These are phyloP conservation scores for Psilocybe tampanensis DNA, from an alignment of 768 basidiomycete genomes.

Conservation along the genomic window DNA sequence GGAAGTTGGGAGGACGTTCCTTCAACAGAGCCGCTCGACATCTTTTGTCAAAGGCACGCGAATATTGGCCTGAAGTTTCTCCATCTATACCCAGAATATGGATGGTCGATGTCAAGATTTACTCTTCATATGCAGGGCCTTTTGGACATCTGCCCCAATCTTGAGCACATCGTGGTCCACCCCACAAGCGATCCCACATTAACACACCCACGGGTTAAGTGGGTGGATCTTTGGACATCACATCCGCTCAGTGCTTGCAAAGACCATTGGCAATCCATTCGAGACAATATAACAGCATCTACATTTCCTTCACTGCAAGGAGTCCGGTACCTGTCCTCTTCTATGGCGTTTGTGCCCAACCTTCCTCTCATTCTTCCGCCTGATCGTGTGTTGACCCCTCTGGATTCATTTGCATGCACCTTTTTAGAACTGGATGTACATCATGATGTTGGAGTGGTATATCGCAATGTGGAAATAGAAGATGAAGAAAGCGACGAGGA, in stretches of 20 bases:
- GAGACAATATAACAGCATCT: background rate
- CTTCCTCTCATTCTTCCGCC: constrained; percentile 5
- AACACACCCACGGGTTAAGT: constrained; percentile 1
- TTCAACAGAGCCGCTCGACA: background rate
- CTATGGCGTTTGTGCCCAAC: background rate
- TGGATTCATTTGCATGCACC: background rate
- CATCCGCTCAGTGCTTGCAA: background rate
- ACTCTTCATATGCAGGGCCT: background rate
- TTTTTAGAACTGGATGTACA: constrained; percentile 3
- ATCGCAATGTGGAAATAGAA: background rate
- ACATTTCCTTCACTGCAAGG: constrained; percentile 3
- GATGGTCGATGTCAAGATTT: background rate
- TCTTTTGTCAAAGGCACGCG: constrained; percentile 1
- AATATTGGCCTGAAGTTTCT: background rate
- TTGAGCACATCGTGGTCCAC: constrained; percentile 5
- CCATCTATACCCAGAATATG: background rate
- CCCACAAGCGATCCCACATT: background rate
- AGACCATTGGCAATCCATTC: background rate
- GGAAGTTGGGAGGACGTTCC: background rate
- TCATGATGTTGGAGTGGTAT: background rate
- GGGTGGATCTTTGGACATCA: constrained; percentile 7
- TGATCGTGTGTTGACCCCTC: background rate
- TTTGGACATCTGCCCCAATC: background rate
- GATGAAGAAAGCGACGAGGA: background rate
- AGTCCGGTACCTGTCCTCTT: background rate